phyloP scores from a whole-genome alignment of 1,139 yeast species.

The Zygotorulaspora mrakii region DNA sequence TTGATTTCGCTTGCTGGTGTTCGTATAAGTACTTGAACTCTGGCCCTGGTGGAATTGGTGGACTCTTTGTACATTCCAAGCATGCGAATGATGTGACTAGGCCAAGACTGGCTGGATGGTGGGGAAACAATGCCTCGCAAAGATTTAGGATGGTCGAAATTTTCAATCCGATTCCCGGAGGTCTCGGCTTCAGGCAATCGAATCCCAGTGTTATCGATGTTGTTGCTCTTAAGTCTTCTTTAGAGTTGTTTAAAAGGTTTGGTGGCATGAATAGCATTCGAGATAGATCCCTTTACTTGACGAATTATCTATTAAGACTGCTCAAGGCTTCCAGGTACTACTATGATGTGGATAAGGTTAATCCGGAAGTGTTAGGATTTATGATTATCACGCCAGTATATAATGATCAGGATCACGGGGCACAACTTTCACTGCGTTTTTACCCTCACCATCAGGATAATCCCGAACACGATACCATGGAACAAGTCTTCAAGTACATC shows the following conservation, averaged over 20 bases:
- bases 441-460: conserved; percentile 44
- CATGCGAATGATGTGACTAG: conserved; percentile 38
- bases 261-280: conserved; percentile 65
- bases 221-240: conserved; percentile 63
- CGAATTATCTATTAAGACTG: conserved; percentile 51
- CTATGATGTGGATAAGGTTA: conserved; percentile 36
- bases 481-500: conserved; percentile 49
- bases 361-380: conserved; percentile 43
- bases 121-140: conserved; percentile 76
- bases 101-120: conserved; percentile 92
- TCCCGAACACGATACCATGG: conserved; percentile 54
- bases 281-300: conserved; percentile 53
- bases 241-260: conserved; percentile 54
- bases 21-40: conserved; percentile 85
- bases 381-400: conserved; percentile 69
- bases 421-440: conserved; percentile 74
- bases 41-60: conserved; percentile 92
- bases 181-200: conserved; percentile 85
- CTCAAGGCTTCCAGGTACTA: conserved; percentile 47
- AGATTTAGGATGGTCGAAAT: conserved; percentile 77
- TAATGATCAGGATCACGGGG: conserved; percentile 56
- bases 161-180: conserved; percentile 78
- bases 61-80: conserved; percentile 65
- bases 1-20: conserved; percentile 94
- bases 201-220: conserved; percentile 86